These are phyloP conservation scores for Monilinia aucupariae DNA, from an alignment of 2,329 filamentous ascomycete genomes.

Conservation along the genomic window DNA sequence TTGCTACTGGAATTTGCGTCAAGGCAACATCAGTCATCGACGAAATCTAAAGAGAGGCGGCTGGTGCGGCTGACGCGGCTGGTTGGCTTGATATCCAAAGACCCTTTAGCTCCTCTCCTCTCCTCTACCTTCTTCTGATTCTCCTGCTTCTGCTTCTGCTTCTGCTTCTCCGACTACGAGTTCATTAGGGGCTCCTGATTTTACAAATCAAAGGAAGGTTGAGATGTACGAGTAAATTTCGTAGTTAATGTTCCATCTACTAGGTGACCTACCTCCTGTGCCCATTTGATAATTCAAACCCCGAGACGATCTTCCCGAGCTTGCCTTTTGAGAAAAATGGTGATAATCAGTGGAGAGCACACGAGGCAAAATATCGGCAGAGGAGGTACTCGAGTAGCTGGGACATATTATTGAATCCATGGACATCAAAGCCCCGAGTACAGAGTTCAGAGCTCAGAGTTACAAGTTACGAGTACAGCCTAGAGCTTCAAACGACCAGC, in stretches of 20 bases:
- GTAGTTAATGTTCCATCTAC: neutral
- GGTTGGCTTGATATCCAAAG: neutral
- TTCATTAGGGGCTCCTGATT: neutral
- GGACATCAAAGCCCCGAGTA: slow-evolving; percentile 1
- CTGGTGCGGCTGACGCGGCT: no score
- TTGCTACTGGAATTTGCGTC: neutral
- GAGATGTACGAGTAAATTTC: neutral
- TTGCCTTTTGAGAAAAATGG: neutral
- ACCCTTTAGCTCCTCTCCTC: neutral
- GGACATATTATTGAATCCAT: no score
- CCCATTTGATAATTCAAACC: neutral
- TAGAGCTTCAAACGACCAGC: slow-evolving; percentile 2
- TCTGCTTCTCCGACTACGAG: neutral
- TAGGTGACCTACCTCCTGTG: neutral
- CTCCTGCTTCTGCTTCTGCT: neutral
- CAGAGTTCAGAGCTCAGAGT: no score
- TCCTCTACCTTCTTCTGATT: no score
- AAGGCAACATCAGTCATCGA: neutral
- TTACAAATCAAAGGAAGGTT: neutral
- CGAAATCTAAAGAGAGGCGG: neutral
- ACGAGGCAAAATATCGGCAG: neutral
- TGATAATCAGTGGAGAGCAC: neutral
- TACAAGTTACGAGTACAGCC: no score
- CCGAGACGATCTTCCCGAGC: neutral
- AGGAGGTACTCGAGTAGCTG: no score